Conservation (phyloP, 805 yeast genomes). For the Kockiozyma suomiensis region DNA sequence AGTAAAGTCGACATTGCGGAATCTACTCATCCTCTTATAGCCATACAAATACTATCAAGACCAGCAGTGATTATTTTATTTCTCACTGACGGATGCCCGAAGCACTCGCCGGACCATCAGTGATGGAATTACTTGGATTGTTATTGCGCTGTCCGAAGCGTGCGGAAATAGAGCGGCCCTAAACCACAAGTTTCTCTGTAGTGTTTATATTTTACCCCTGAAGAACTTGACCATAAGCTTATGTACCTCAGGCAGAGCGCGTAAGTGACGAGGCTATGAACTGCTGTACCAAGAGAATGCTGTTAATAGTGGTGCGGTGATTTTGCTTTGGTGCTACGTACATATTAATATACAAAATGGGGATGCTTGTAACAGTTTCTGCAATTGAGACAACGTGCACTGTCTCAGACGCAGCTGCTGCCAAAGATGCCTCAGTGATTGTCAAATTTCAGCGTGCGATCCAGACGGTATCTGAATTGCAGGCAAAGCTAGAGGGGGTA, state of each 20-base stretch:
- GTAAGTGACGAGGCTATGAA: too few species aligned
- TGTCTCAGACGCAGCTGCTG: neutral
- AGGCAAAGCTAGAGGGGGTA: neutral
- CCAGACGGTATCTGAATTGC: neutral
- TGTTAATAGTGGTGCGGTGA: too few species aligned
- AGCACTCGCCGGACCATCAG: too few species aligned
- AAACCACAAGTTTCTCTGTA: slow-evolving; percentile 1
- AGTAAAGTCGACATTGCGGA: neutral
- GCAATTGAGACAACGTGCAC: neutral
- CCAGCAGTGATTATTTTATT: neutral
- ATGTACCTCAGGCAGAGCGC: too few species aligned
- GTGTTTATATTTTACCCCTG: neutral
- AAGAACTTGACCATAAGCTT: neutral
- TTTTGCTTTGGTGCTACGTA: too few species aligned
- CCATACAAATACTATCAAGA: neutral
- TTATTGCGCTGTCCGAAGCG: too few species aligned
- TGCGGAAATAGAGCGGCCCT: slow-evolving; percentile 6
- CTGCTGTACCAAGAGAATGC: too few species aligned
- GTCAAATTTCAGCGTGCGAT: neutral
- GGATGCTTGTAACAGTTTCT: too few species aligned
- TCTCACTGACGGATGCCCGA: neutral
- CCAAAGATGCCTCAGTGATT: neutral
- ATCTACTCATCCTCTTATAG: neutral
- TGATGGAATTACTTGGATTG: too few species aligned
- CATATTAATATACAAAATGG: too few species aligned